These are phyloP conservation scores for Alternaria novae-zelandiae DNA, from an alignment of 2,329 filamentous ascomycete genomes.

Conservation along the genomic window DNA sequence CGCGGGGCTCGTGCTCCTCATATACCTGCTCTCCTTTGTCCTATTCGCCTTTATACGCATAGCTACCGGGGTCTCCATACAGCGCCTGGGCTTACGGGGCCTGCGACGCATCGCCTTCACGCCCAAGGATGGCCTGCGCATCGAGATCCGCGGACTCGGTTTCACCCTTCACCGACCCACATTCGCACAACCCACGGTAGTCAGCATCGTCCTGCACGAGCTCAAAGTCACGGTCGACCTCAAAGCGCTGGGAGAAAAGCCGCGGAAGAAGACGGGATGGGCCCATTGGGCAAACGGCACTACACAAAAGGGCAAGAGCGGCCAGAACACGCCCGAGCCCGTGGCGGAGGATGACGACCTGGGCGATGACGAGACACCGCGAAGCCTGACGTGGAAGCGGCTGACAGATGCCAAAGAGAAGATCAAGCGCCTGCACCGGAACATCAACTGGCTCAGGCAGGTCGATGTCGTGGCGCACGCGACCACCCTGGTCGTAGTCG, in stretches of 20 bases:
- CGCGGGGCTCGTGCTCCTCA: constrained; percentile 81
- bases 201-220: constrained; percentile 87
- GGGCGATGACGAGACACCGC: constrained; percentile 48
- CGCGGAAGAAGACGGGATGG: constrained; percentile 40
- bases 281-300: constrained; percentile 41
- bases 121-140: constrained; percentile 83
- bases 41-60: constrained; percentile 92
- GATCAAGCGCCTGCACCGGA: constrained; percentile 84
- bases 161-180: constrained; percentile 90
- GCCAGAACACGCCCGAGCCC: constrained; percentile 26
- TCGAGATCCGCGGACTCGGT: constrained; percentile 88
- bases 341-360: constrained; percentile 27
- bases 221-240: constrained; percentile 84
- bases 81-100: constrained; percentile 91
- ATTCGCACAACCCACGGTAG: constrained; percentile 95
- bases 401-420: constrained; percentile 81
- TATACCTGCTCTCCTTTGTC: constrained; percentile 91
- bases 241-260: constrained; percentile 61
- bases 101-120: constrained; percentile 89
- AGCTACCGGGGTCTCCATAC: constrained; percentile 91
- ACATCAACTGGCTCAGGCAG: constrained; percentile 86
- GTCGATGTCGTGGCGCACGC: constrained; percentile 87
- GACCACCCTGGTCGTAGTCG: constrained; percentile 75
- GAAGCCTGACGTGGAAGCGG: constrained; percentile 80
- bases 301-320: constrained; percentile 24